Evolutionary conservation across 2,329 filamentous ascomycete species (phyloP).

Genomic region (Neofusicoccum kwambonambiense): DNA sequence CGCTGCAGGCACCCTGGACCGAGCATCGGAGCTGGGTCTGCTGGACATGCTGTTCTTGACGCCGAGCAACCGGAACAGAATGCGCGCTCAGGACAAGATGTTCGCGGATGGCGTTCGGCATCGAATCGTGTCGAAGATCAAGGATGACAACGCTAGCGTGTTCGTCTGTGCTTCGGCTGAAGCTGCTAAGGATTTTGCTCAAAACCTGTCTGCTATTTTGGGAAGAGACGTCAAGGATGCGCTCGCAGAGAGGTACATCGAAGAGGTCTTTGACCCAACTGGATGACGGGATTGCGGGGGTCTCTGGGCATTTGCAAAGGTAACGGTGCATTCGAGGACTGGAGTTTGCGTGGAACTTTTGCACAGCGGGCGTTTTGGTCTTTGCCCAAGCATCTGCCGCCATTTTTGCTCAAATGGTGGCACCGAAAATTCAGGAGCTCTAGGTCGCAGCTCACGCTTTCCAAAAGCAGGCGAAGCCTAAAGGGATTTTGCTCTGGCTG

Average conservation of each 20-base stretch:
- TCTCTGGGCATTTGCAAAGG: no score
- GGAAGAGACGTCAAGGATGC: neutral
- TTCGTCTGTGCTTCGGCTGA: constrained; percentile 14
- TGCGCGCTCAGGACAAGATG: constrained; percentile 23
- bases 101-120: neutral
- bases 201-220: constrained; percentile 1
- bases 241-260: constrained; percentile 12
- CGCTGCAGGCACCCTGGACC: constrained; percentile 13
- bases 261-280: constrained; percentile 3
- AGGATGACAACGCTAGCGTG: neutral
- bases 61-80: constrained; percentile 21
- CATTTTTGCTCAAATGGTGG: no score
- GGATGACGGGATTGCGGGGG: neutral
- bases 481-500: no score
- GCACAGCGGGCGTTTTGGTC: no score
- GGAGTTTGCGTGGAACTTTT: no score
- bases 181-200: constrained; percentile 6
- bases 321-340: no score
- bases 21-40: constrained; percentile 17
- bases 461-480: no score
- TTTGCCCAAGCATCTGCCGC: no score
- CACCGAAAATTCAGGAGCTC: no score
- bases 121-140: constrained; percentile 4
- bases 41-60: constrained; percentile 21
- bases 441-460: no score